A percentile compares a stretch with the other conserved stretches of the same genome.
Conservation (phyloP, 1,284 basidiomycete species). For the Ceratobasidium theobromae region DNA sequence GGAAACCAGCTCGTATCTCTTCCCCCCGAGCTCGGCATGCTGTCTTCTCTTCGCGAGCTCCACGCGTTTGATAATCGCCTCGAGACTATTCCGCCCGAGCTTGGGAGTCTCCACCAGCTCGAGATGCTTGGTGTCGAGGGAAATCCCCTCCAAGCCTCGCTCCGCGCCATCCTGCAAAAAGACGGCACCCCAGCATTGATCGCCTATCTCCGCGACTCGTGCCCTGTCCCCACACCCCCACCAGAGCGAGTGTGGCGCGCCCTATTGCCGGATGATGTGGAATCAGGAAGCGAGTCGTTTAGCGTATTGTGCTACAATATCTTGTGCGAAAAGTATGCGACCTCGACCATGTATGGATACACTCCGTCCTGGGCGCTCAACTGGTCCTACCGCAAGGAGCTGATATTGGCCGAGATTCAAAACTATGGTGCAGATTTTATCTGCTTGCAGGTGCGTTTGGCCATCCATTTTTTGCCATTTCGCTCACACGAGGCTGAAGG, state of each 20-base stretch:
- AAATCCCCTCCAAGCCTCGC: slow-evolving; percentile 81
- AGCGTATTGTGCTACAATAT: slow-evolving; percentile 92
- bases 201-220: slow-evolving; percentile 83
- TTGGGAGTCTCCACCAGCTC: slow-evolving; percentile 90
- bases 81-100: slow-evolving; percentile 78
- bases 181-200: slow-evolving; percentile 90
- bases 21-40: slow-evolving; percentile 88
- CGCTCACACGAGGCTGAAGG: slow-evolving; percentile 47
- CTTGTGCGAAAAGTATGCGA: slow-evolving; percentile 90
- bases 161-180: slow-evolving; percentile 85
- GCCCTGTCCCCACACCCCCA: slow-evolving; percentile 79
- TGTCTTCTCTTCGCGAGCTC: slow-evolving; percentile 87
- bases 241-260: slow-evolving; percentile 83
- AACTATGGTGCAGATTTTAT: slow-evolving; percentile 86
- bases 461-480: neutral
- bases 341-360: slow-evolving; percentile 91
- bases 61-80: slow-evolving; percentile 96
- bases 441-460: slow-evolving; percentile 67
- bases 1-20: slow-evolving; percentile 81
- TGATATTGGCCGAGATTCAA: slow-evolving; percentile 86
- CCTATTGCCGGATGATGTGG: slow-evolving; percentile 56
- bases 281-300: slow-evolving; percentile 67
- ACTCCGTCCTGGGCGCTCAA: slow-evolving; percentile 94
- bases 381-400: slow-evolving; percentile 93
- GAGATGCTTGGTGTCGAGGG: slow-evolving; percentile 95